phyloP scores from a whole-genome alignment of 2,329 filamentous ascomycete genomes.

The Aureobasidium sp. region DNA sequence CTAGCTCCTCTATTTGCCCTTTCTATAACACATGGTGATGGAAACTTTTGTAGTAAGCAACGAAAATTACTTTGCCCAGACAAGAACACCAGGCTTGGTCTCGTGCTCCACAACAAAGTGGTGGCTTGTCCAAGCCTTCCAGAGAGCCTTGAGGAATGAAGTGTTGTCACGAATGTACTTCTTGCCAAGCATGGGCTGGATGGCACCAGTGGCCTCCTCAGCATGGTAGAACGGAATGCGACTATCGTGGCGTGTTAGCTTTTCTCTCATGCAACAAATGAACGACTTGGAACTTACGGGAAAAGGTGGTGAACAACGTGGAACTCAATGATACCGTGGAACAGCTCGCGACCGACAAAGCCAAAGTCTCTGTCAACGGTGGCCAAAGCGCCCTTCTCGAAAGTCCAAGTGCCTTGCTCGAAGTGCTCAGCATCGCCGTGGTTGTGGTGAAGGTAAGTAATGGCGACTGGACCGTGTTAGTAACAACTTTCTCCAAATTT shows the following conservation, averaged over 20 bases:
- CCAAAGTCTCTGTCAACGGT: conserved; percentile 59
- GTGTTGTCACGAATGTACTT: conserved; percentile 35
- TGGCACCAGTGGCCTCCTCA: conserved; percentile 50
- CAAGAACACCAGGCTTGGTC: conserved; percentile 3
- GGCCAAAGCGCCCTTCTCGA: conserved; percentile 52
- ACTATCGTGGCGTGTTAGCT: conserved; percentile 13
- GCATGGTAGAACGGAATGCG: conserved; percentile 53
- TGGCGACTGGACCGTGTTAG: conserved; percentile 47
- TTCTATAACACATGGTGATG: background rate
- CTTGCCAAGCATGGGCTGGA: conserved; percentile 48
- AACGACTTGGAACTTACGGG: conserved; percentile 31
- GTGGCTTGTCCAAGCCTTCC: conserved; percentile 70
- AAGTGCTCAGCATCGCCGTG: conserved; percentile 52
- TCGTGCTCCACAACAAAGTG: conserved; percentile 59
- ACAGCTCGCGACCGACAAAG: conserved; percentile 56
- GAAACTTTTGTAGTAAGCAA: background rate
- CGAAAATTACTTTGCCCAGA: conserved; percentile 1
- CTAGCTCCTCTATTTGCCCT: background rate
- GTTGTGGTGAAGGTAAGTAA: conserved; percentile 69
- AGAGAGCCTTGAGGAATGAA: conserved; percentile 69
- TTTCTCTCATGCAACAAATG: background rate
- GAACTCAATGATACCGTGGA: conserved; percentile 56
- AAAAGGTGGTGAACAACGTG: conserved; percentile 58
- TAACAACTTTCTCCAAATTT: background rate
- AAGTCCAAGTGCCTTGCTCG: conserved; percentile 52